phyloP scores from a whole-genome alignment of 805 yeast genomes.

The Candida andamanensis region DNA sequence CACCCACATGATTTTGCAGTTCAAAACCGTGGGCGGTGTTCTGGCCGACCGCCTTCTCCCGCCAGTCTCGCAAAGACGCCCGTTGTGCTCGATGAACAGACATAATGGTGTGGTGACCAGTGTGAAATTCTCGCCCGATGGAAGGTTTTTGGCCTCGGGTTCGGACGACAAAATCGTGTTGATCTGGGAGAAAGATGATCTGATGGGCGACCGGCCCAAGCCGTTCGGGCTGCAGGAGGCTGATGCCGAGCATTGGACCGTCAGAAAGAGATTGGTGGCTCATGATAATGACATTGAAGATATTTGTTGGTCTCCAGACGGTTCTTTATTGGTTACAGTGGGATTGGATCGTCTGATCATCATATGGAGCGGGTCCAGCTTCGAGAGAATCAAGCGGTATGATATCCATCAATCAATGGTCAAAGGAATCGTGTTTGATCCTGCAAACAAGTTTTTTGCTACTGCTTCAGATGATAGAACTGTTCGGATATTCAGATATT shows the following conservation, averaged over 20 bases:
- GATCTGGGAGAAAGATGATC: constrained; percentile 91
- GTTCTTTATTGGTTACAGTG: constrained; percentile 83
- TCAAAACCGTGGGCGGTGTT: constrained; percentile 19
- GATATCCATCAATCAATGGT: constrained; percentile 94
- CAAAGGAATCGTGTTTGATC: constrained; percentile 95
- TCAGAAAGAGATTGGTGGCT: constrained; percentile 84
- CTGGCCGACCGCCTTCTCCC: constrained; percentile 14
- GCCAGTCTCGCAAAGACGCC: constrained; percentile 30
- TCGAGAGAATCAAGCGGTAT: constrained; percentile 81
- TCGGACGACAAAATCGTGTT: constrained; percentile 89
- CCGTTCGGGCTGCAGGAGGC: constrained; percentile 64
- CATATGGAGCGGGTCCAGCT: constrained; percentile 89
- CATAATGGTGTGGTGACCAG: constrained; percentile 97
- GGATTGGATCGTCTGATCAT: constrained; percentile 91
- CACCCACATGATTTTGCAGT: constrained; percentile 47
- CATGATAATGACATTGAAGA: constrained; percentile 98
- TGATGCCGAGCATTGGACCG: constrained; percentile 92
- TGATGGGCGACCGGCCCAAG: constrained; percentile 42
- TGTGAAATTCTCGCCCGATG: constrained; percentile 88
- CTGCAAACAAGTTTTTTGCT: constrained; percentile 96
- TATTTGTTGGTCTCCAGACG: constrained; percentile 97
- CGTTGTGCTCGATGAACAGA: constrained; percentile 85
- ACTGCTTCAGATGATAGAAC: constrained; percentile 96
- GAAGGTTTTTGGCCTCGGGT: constrained; percentile 87
- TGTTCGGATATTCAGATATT: constrained; percentile 80